Base-by-base conservation (phyloP, 768 basidiomycete genomes). In the Tylopilus plumbeoviolaceoides region DNA sequence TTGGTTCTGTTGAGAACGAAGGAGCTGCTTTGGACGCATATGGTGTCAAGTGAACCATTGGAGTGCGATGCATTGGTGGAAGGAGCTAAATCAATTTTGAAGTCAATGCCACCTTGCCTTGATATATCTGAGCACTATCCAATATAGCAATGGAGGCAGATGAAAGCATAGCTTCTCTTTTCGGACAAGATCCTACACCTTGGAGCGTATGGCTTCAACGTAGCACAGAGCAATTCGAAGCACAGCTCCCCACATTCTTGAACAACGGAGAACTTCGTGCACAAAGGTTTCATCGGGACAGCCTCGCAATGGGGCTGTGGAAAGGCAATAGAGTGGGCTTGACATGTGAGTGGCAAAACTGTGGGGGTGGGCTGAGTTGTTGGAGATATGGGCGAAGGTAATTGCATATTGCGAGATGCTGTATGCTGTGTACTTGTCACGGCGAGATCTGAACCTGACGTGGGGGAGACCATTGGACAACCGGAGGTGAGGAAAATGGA, bases 181-280 rank as follows among this genome's bases (percentile, higher is more conserved):
- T 1, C 59, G 69, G 45, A 81, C 72, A 9, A 91, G 73, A 43
- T 84, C 82, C 1, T 88, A 83, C 11, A 94, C 71, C 65, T 81
- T 85, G 25, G 73, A 64, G 6, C 89, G 84, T n/a, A 91, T 78
- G 4, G 87, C 89, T 68, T 92, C 90, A 14, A 95, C 73, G 64
- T 94, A 95, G 65, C 92, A 91, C 0, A 92, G 71, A 0, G 93
- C 92, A 0, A 91, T 89, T 65, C 94, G 91, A 8, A 95, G 77
- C 5, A 92, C 89, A 42, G 79, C 82, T 40, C 85, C 88, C 5
- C 89, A 88, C 0, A 91, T 94, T 43, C 89, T 81, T 12, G 90
- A 92, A 35, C 93, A 86, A 47, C 89, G 80, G 14, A n/a, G n/a
- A n/a, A n/a, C n/a, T n/a, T n/a, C n/a, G n/a, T n/a, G n/a, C n/a